Base-by-base conservation (phyloP, 163 green algal species). In the Scenedesmus sp. region DNA sequence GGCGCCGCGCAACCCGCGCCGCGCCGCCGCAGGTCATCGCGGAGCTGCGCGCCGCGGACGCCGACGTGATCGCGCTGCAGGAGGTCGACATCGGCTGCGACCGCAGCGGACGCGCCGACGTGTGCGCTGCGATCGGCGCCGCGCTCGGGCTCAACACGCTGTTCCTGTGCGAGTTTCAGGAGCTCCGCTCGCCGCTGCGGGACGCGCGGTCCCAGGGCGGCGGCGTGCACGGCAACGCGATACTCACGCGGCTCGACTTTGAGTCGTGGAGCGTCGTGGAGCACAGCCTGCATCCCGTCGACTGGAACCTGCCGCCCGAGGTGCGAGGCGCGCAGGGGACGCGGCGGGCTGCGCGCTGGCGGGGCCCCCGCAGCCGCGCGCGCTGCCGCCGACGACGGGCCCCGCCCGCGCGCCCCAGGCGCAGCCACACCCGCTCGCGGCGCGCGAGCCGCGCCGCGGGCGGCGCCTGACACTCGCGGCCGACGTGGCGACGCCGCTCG, bases 101-200 rank as follows among this genome's bases (percentile, higher is more conserved):
- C 31, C 85, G 94, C 29, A 92, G 78, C 56, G 76, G 66, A 26
- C 72, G 75, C 51, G 42, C 66, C 63, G 88, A 93, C 76, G 85
- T 88, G 70, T 92, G 92, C 0, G 26, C 82, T 17, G 80, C 70
- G 0, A 96, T 98, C 47, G 94, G 92, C 6, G 10, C 89, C 64
- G 91, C 86, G 0, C 74, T 98, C 15, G 39, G 82, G 0, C 78
- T 97, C 48, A 92, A 94, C 60, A 92, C 66, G 44, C 78, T 79
- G 0, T 98, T 97, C 47, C 75, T 97, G 2, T 94, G 86, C 66
- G 93, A 98, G 72, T 98, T 98, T 76, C 89, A 97, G 53, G 94
- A 98, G 88, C 77, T 96, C 22, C 65, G 83, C 13, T 95, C 91
- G 1, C 80, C 79, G 17, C 56, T 91, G 9, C 72, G 92, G 0